Evolutionary conservation across 148 eudicot genomes (phyloP).

Genomic region (Fagopyrum homotropicum): DNA sequence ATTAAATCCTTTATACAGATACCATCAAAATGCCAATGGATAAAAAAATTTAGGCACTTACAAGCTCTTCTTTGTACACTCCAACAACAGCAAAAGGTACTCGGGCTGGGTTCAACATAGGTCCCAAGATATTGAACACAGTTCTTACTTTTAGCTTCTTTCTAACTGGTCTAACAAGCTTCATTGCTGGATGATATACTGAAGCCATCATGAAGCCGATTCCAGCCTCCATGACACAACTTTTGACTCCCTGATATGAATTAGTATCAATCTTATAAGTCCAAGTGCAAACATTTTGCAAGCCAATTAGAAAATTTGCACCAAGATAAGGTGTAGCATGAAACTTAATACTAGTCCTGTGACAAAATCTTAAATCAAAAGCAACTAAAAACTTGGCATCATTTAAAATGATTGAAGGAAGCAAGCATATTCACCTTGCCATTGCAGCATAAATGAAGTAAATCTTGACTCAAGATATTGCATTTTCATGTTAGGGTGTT

Average conservation of each 20-base stretch:
- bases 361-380: no score
- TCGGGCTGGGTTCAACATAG: slow-evolving; percentile 93
- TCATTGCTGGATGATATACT: slow-evolving; percentile 95
- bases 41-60: slow-evolving; percentile 21
- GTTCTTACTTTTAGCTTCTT: slow-evolving; percentile 85
- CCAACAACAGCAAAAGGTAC: slow-evolving; percentile 97
- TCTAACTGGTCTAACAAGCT: slow-evolving; percentile 85
- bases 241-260: slow-evolving; percentile 51
- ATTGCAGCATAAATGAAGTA: no score
- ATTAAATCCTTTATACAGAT: slow-evolving; percentile 32
- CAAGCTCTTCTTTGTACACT: slow-evolving; percentile 80
- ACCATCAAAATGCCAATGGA: neutral
- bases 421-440: no score
- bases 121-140: slow-evolving; percentile 89
- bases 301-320: no score
- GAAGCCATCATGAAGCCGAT: slow-evolving; percentile 99
- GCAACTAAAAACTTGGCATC: no score
- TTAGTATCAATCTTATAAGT: no score
- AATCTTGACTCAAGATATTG: no score
- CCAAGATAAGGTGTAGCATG: no score
- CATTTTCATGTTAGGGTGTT: no score
- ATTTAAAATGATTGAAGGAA: no score
- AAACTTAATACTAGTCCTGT: no score
- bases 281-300: no score
- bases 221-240: slow-evolving; percentile 79